Evolutionary conservation across 345 rosid species (phyloP).

Genomic region (Erucastrum elatum): DNA sequence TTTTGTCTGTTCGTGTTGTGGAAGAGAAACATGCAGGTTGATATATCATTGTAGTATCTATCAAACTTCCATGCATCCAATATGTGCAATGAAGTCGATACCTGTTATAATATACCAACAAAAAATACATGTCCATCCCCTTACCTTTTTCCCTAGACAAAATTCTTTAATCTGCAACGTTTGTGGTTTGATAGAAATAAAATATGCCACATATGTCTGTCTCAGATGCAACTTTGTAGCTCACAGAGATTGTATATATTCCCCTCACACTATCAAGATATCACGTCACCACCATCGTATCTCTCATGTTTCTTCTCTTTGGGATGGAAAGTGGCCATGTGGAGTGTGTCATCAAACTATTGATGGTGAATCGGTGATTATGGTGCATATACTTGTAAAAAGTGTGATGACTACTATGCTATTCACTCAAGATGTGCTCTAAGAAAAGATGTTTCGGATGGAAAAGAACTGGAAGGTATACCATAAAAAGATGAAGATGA

Average conservation of each 20-base stretch:
- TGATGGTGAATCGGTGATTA: background rate
- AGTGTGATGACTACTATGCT: background rate
- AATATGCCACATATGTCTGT: background rate
- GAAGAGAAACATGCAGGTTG: background rate
- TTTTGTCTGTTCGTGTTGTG: background rate
- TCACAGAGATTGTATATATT: background rate
- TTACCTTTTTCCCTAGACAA: background rate
- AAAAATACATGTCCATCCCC: conserved; percentile 4
- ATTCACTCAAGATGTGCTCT: background rate
- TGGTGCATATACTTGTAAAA: background rate
- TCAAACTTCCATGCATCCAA: background rate
- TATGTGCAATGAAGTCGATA: background rate
- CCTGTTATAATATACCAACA: background rate
- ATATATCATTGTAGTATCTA: conserved; percentile 2
- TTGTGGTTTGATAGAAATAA: background rate
- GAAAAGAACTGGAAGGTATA: background rate
- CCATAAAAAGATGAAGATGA: background rate
- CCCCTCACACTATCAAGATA: conserved; percentile 3
- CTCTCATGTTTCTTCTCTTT: background rate
- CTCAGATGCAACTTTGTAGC: conserved; percentile 4
- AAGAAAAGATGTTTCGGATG: background rate
- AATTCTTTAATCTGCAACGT: conserved; percentile 3
- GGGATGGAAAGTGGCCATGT: background rate
- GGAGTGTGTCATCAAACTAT: conserved; percentile 2
- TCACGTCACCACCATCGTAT: conserved; percentile 13